phyloP scores from a whole-genome alignment of 2,329 filamentous ascomycete species.

The Beauveria varroae region DNA sequence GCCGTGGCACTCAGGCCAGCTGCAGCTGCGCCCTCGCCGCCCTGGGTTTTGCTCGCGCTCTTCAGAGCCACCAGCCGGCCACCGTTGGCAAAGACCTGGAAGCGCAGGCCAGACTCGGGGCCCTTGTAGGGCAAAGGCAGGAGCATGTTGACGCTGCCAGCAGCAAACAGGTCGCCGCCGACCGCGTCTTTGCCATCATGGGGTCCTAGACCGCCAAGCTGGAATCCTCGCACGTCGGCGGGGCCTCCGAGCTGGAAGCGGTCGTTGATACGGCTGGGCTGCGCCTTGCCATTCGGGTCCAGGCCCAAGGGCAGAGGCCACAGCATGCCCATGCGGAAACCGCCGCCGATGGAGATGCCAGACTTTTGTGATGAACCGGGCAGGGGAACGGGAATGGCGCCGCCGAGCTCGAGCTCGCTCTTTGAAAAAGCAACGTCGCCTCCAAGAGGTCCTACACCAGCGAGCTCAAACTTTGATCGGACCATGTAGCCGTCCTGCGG shows the following conservation, averaged over 20 bases:
- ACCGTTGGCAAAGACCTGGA: slow-evolving; percentile 88
- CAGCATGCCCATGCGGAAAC: slow-evolving; percentile 72
- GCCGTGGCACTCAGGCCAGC: slow-evolving; percentile 31
- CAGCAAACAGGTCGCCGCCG: slow-evolving; percentile 87
- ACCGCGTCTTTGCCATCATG: slow-evolving; percentile 79
- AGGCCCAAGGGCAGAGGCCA: slow-evolving; percentile 69
- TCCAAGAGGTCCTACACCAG: slow-evolving; percentile 72
- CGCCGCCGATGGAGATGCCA: slow-evolving; percentile 75
- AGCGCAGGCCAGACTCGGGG: slow-evolving; percentile 72
- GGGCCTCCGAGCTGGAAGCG: slow-evolving; percentile 92
- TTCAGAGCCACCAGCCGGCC: slow-evolving; percentile 75
- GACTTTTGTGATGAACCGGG: slow-evolving; percentile 61
- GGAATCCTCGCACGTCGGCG: slow-evolving; percentile 90
- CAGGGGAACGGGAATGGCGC: slow-evolving; percentile 65
- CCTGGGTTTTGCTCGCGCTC: slow-evolving; percentile 39
- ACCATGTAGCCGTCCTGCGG: slow-evolving; percentile 76
- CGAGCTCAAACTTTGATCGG: slow-evolving; percentile 73
- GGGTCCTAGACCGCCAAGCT: slow-evolving; percentile 80
- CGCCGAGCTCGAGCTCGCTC: slow-evolving; percentile 75
- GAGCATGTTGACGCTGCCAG: slow-evolving; percentile 78
- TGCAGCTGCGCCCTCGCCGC: slow-evolving; percentile 25
- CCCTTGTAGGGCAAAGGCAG: slow-evolving; percentile 77
- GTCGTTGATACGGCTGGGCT: slow-evolving; percentile 79
- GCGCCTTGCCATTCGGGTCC: slow-evolving; percentile 40
- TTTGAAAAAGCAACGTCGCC: slow-evolving; percentile 95